Evolutionary conservation across 495 filamentous ascomycete species (phyloP).

Genomic region (Penicillium lagena): DNA sequence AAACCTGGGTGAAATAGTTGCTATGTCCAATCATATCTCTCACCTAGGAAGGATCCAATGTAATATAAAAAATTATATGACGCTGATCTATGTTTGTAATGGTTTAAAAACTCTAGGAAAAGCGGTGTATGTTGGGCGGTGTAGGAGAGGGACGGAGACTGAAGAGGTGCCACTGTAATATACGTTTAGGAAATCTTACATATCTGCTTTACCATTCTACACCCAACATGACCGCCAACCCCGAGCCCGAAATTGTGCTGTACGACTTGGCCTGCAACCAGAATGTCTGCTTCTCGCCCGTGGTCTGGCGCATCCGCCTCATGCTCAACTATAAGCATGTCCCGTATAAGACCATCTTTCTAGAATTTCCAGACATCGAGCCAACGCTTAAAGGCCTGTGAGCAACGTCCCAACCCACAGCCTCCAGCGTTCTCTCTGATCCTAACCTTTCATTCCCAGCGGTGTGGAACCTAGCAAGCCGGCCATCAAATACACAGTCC

Average conservation of each 20-base stretch:
- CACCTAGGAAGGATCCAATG: no score
- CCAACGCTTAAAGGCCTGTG: slow-evolving; percentile 32
- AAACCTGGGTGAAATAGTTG: no score
- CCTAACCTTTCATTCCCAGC: slow-evolving; percentile 2
- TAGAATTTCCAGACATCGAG: slow-evolving; percentile 39
- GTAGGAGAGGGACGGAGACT: no score
- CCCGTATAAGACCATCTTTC: slow-evolving; percentile 30
- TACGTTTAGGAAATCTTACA: no score
- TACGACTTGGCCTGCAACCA: slow-evolving; percentile 36
- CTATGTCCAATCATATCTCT: no score
- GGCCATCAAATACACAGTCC: slow-evolving; percentile 32
- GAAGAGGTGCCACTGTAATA: no score
- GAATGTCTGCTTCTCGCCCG: slow-evolving; percentile 33
- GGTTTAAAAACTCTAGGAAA: no score
- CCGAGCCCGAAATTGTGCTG: slow-evolving; percentile 30
- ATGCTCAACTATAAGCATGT: slow-evolving; percentile 39
- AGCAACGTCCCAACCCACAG: slow-evolving; percentile 10
- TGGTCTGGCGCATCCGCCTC: slow-evolving; percentile 36
- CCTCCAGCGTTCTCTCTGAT: slow-evolving; percentile 4
- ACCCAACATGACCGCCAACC: slow-evolving; percentile 17
- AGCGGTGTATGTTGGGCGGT: no score
- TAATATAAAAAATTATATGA: no score
- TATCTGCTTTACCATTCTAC: no score
- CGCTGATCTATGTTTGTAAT: no score
- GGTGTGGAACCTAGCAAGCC: slow-evolving; percentile 16